Evolutionary conservation across 139 green algal genomes (phyloP).

Genomic region (Coelastrella sp.): DNA sequence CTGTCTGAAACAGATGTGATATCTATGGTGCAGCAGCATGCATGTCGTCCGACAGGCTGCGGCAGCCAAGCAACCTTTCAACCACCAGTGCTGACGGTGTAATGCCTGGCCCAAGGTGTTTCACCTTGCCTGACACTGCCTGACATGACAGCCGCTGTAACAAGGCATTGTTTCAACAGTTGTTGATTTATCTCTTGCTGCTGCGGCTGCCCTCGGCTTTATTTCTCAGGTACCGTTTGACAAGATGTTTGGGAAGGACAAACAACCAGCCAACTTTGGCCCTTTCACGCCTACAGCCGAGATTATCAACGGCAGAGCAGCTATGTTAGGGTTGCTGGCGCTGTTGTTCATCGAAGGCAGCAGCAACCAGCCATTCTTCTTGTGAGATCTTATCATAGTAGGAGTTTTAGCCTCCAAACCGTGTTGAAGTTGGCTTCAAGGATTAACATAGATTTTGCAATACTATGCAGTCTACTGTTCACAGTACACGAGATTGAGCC

Average conservation of each 20-base stretch:
- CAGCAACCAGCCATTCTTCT: conserved; percentile 11
- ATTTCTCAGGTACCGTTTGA: conserved; percentile 25
- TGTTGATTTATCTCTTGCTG: not conserved
- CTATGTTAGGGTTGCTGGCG: conserved; percentile 27
- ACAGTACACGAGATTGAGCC: too few relatives aligned
- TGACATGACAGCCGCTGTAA: too few relatives aligned
- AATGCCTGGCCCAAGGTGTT: too few relatives aligned
- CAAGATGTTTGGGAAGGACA: conserved; percentile 31
- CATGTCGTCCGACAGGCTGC: too few relatives aligned
- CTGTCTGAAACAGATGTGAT: too few relatives aligned
- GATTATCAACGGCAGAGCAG: conserved; percentile 23
- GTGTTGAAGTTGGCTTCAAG: too few relatives aligned
- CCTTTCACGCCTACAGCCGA: conserved; percentile 30
- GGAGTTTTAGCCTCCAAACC: not conserved
- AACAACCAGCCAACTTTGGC: conserved; percentile 13
- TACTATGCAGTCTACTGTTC: too few relatives aligned
- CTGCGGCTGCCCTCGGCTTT: not conserved
- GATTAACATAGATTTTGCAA: too few relatives aligned
- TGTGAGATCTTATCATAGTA: not conserved
- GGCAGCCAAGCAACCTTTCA: too few relatives aligned
- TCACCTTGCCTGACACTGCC: too few relatives aligned
- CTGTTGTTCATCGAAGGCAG: conserved; percentile 33
- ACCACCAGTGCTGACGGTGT: too few relatives aligned
- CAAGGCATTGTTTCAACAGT: not conserved
- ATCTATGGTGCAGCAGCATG: too few relatives aligned